Conservation (phyloP, 1,284 basidiomycete genomes). For the Ustilago bromivora region DNA sequence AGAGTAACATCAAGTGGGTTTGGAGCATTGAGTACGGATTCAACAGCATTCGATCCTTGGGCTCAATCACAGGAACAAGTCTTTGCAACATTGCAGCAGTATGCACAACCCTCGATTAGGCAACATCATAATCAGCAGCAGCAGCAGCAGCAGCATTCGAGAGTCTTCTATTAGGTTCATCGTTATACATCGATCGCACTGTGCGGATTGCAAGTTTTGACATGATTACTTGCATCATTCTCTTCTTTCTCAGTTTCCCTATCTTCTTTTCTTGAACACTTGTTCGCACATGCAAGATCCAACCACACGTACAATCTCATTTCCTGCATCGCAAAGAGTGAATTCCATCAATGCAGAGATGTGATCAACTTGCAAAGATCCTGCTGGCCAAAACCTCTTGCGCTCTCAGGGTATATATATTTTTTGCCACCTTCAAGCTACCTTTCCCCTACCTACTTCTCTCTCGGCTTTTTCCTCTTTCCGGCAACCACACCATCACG, state of each 20-base stretch:
- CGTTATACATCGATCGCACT: background rate
- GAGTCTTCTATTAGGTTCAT: background rate
- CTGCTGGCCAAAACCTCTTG: too few relatives aligned
- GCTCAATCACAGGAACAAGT: background rate
- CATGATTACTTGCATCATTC: background rate
- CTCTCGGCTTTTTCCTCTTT: background rate
- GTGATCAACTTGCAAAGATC: too few relatives aligned
- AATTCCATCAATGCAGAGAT: too few relatives aligned
- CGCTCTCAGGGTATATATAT: background rate
- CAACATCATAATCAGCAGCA: background rate
- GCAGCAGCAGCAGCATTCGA: background rate
- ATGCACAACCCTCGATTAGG: background rate
- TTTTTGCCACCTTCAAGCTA: background rate
- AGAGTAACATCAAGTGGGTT: background rate
- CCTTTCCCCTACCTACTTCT: background rate
- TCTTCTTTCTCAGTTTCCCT: background rate
- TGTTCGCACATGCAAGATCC: background rate
- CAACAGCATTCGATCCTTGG: slow-evolving; percentile 1
- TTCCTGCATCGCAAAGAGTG: too few relatives aligned
- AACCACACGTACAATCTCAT: too few relatives aligned
- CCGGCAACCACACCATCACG: background rate
- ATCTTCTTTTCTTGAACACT: background rate
- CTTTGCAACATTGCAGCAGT: background rate
- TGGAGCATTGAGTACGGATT: background rate
- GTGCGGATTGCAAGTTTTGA: background rate